Base-by-base conservation (phyloP, 371 early-diverging fungal genomes). In the Homolaphlyctis polyrhiza region DNA sequence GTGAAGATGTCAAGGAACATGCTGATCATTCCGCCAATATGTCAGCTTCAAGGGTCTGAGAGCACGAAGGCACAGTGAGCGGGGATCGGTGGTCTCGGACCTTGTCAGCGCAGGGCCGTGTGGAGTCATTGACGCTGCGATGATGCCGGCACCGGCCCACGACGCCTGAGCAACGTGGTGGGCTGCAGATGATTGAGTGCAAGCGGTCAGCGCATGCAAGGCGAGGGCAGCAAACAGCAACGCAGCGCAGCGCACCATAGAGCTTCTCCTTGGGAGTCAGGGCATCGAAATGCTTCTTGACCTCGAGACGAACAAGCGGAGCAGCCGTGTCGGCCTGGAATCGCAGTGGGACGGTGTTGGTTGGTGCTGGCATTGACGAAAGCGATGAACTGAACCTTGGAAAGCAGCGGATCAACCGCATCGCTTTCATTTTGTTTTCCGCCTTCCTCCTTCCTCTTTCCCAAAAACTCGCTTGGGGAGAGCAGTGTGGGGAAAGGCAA, bases 111-210 rank as follows among this genome's bases (percentile, higher is more conserved):
- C 59, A 8, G 66, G 49, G 18, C 82, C 74, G 1, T 71, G 54
- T 5, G 77, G 75, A 33, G 81, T 82, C 1, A 80, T 75, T 30
- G 79, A 78, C 3, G 63, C 65, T 4, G 82, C 43, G 43, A 81
- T 69, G 49, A 83, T 74, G 35, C 80, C 76, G n/a, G 79, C 68
- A 28, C 86, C 87, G 23, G 70, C 82, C 66, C 82, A 87, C 2
- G 81, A 68, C 2, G 86, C 87, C 23, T 75, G 76, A n/a, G 74
- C 71, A 72, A 87, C 78, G 66, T 72, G 76, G 61, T 86, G 83
- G n/a, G 85, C 84, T 68, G 58, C 25, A 58, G 4, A 23, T 25
- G 14, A 35, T 51, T n/a, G 57, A 25, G 3, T 18, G 57, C 32
- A 8, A 5, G 57, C 57, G 54, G 54, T 2, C 28, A 54, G 54